Percentiles rank a stretch among this genome's conserved stretches.
Evolutionary conservation across 1,284 basidiomycete species (phyloP).

Genomic region (Microstroma glucosiphilum): DNA sequence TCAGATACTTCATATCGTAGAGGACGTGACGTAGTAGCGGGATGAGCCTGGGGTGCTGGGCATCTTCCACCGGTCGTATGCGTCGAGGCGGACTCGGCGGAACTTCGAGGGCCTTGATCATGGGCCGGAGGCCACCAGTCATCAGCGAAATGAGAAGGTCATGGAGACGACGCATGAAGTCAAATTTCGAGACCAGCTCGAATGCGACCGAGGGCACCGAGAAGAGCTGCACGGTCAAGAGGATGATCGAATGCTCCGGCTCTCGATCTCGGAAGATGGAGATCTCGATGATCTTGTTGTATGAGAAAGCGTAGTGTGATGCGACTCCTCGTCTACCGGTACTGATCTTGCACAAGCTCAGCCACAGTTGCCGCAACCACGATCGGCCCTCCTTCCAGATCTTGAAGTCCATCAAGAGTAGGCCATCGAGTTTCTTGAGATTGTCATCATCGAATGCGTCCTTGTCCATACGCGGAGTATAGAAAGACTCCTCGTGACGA

Average conservation of each 20-base stretch:
- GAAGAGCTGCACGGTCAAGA: conserved; percentile 49
- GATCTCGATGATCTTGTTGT: conserved; percentile 43
- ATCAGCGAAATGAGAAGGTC: conserved; percentile 42
- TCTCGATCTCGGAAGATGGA: conserved; percentile 48
- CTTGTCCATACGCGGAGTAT: conserved; percentile 24
- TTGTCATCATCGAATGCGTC: conserved; percentile 38
- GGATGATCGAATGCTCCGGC: conserved; percentile 46
- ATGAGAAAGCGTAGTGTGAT: conserved; percentile 34
- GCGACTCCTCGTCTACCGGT: conserved; percentile 2
- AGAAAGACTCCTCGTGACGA: not conserved
- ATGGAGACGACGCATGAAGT: conserved; percentile 34
- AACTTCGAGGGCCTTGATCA: conserved; percentile 22
- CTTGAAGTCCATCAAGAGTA: conserved; percentile 44
- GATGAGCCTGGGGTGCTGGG: conserved; percentile 10
- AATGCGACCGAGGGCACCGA: conserved; percentile 46
- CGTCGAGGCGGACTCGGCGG: conserved; percentile 17
- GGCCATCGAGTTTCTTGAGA: conserved; percentile 38
- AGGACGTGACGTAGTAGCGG: conserved; percentile 46
- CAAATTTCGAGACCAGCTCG: conserved; percentile 33
- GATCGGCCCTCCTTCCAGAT: conserved; percentile 56
- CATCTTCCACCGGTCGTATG: too few species aligned
- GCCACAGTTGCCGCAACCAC: conserved; percentile 73
- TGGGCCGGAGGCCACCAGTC: conserved; percentile 25
- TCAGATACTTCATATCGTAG: conserved; percentile 45
- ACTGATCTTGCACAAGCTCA: conserved; percentile 61